phyloP scores from a whole-genome alignment of 2,329 filamentous ascomycete genomes.

The Leptodontidium sp. region DNA sequence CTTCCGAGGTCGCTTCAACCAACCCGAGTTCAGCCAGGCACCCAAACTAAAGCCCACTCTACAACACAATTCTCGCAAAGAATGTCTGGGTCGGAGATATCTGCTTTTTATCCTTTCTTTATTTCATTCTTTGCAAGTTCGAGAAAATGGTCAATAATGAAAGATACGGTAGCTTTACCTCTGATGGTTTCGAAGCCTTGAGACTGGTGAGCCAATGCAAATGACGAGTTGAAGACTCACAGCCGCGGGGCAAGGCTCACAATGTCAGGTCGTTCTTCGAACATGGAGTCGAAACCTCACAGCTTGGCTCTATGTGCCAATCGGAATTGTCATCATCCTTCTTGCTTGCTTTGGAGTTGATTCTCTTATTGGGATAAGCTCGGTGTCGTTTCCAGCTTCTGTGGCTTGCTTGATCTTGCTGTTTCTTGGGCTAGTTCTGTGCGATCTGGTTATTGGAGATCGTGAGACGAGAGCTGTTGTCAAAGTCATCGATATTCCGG shows the following conservation, averaged over 20 bases:
- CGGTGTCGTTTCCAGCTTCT: slow-evolving; percentile 65
- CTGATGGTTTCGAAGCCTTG: slow-evolving; percentile 42
- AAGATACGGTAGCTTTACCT: slow-evolving; percentile 17
- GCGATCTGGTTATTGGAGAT: slow-evolving; percentile 57
- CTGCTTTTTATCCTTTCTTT: not conserved
- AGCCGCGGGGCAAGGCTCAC: slow-evolving; percentile 31
- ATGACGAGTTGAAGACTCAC: not conserved
- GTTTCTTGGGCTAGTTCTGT: slow-evolving; percentile 58
- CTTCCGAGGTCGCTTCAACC: slow-evolving; percentile 11
- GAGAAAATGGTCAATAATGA: slow-evolving; percentile 32
- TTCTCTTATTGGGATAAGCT: slow-evolving; percentile 53
- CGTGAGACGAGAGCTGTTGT: slow-evolving; percentile 58
- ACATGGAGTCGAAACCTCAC: slow-evolving; percentile 45
- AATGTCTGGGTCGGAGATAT: slow-evolving; percentile 26
- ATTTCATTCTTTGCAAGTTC: not conserved
- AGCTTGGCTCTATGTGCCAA: slow-evolving; percentile 62
- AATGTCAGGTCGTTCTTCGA: slow-evolving; percentile 39
- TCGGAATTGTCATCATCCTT: slow-evolving; percentile 50
- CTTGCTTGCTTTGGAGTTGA: slow-evolving; percentile 53
- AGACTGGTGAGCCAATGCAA: slow-evolving; percentile 36
- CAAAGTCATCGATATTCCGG: slow-evolving; percentile 60
- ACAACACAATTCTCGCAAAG: slow-evolving; percentile 6
- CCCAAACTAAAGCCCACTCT: slow-evolving; percentile 17
- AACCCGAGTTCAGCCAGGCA: not conserved
- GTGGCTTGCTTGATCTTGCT: slow-evolving; percentile 65